phyloP scores from a whole-genome alignment of 1,284 basidiomycete genomes.

The Cystobasidiaceae sp. region DNA sequence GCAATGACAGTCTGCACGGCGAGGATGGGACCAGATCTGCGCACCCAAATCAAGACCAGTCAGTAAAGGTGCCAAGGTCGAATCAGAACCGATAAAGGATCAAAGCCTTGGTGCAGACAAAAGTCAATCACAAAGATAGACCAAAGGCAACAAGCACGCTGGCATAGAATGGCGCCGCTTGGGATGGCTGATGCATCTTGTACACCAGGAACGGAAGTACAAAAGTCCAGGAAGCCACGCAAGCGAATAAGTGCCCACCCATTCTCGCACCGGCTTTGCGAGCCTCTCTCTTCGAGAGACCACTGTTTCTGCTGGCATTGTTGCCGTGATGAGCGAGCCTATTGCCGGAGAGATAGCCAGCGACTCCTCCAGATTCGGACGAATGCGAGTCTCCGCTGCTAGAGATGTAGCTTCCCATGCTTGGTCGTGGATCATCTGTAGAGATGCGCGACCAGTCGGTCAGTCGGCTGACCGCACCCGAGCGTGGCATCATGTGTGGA shows the following conservation, averaged over 20 bases:
- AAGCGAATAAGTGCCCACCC: constrained; percentile 26
- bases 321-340: background rate
- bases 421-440: constrained; percentile 24
- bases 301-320: background rate
- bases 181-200: constrained; percentile 22
- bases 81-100: background rate
- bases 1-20: constrained; percentile 28
- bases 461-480: constrained; percentile 16
- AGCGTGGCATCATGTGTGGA: background rate
- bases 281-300: constrained; percentile 13
- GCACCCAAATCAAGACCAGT: background rate
- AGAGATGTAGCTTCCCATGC: constrained; percentile 29
- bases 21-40: constrained; percentile 19
- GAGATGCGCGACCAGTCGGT: constrained; percentile 17
- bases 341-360: constrained; percentile 9
- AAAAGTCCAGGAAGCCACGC: constrained; percentile 18
- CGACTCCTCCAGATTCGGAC: constrained; percentile 9
- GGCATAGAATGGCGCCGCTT: constrained; percentile 13
- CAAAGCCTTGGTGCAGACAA: too few species aligned
- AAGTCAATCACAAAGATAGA: constrained; percentile 1
- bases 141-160: constrained; percentile 18
- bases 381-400: background rate
- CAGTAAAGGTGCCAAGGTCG: background rate
- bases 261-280: constrained; percentile 22
- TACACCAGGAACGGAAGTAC: constrained; percentile 24